Base-by-base conservation (phyloP, 179 eudicot genomes). In the Corrigiola litoralis region DNA sequence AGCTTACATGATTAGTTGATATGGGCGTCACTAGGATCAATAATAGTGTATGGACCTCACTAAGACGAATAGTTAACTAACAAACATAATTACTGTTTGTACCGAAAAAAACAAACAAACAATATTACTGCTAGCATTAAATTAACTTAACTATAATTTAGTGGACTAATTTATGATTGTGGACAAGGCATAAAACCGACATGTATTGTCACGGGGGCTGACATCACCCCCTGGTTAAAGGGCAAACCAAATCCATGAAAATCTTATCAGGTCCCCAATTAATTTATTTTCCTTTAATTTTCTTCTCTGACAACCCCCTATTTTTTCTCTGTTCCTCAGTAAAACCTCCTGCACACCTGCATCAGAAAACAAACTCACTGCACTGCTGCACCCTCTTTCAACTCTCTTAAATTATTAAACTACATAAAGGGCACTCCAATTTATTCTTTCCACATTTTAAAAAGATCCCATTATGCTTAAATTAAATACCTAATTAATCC, bases 161-260 rank as follows among this genome's bases (percentile, higher is more conserved):
- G 65, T 40, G 23, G 7, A 58, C 41, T 51, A 29, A 31, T 41
- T n/a, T 25, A 46, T 17, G 24, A 34, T 38, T 44, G 45, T 69
- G 53, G 61, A 42, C 59, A 61, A 69, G 31, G 46, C 67, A 62
- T 53, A 62, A 58, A 62, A n/a, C 74, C 74, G 74, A 70, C 74
- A 70, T 63, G 34, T 54, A 70, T 70, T 45, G 61, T 70, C 74
- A 70, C 69, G 74, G 68, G 68, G 58, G 63, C 55, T 70, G 63
- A 70, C 69, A 63, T 70, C 74, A 70, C 41, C 36, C 41, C 7
- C 18, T 28, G 14, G 48, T 34, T 42, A 12, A 28, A 32, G 23
- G 17, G 25, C 62, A 41, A 42, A 61, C 6, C 74, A 63, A 63
- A 70, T 70, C 74, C 74, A 46, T 40, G 36, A 38, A 71, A 42